Conservation (phyloP, 1,139 yeast genomes). For the Kodamaea derodonti region DNA sequence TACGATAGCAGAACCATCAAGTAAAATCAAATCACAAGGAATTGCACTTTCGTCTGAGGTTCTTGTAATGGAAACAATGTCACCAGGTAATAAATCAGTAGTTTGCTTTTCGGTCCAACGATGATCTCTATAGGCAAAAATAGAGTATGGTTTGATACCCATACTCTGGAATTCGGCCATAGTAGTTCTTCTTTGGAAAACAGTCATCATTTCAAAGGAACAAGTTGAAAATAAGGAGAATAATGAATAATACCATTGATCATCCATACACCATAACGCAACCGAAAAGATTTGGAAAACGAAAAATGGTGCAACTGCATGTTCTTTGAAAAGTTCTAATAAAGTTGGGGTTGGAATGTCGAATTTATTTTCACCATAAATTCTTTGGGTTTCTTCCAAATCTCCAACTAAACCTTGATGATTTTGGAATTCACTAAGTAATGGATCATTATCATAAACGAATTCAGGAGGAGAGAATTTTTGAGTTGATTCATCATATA, state of each 20-base stretch:
- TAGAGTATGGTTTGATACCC: slow-evolving; percentile 90
- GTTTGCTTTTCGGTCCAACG: slow-evolving; percentile 73
- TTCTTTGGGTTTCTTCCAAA: slow-evolving; percentile 50
- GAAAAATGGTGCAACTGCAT: slow-evolving; percentile 97
- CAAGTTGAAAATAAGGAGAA: slow-evolving; percentile 90
- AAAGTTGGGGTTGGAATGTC: slow-evolving; percentile 96
- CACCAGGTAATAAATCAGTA: slow-evolving; percentile 84
- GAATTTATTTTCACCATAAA: slow-evolving; percentile 80
- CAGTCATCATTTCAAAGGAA: slow-evolving; percentile 91
- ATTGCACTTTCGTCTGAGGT: slow-evolving; percentile 88
- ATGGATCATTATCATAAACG: slow-evolving; percentile 61
- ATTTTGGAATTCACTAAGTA: slow-evolving; percentile 55
- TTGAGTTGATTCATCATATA: slow-evolving; percentile 53
- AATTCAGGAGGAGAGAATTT: slow-evolving; percentile 81
- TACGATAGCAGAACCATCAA: slow-evolving; percentile 88
- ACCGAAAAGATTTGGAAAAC: slow-evolving; percentile 96
- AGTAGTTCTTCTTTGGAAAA: slow-evolving; percentile 90
- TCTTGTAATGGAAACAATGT: slow-evolving; percentile 81
- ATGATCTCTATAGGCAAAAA: slow-evolving; percentile 67
- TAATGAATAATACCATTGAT: slow-evolving; percentile 92
- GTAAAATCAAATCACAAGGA: slow-evolving; percentile 89
- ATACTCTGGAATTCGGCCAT: slow-evolving; percentile 93
- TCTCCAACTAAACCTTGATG: slow-evolving; percentile 63
- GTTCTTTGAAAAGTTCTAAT: slow-evolving; percentile 87
- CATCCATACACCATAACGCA: slow-evolving; percentile 95